Conservation (phyloP, 2,329 filamentous ascomycete species). For the Colletotrichum sp. region DNA sequence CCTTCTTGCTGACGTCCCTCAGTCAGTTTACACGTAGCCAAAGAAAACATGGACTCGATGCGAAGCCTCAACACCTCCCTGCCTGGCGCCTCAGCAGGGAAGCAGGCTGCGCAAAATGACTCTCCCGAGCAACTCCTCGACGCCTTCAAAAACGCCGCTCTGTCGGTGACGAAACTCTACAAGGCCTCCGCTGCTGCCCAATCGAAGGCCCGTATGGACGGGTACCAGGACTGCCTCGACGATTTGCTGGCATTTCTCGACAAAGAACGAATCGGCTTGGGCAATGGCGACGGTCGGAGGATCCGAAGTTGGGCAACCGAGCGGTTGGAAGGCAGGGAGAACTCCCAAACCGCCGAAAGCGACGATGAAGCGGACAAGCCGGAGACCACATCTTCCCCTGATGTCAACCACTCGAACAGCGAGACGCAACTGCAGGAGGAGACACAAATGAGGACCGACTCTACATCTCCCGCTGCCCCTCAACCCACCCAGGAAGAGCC, state of each 20-base stretch:
- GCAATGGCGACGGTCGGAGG: slow-evolving; percentile 76
- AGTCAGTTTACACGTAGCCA: not conserved
- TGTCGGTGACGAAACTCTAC: slow-evolving; percentile 96
- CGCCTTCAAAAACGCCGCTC: slow-evolving; percentile 88
- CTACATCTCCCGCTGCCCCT: slow-evolving; percentile 31
- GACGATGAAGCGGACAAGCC: slow-evolving; percentile 73
- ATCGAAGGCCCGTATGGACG: slow-evolving; percentile 75
- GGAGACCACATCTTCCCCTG: slow-evolving; percentile 64
- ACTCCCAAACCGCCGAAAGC: slow-evolving; percentile 63
- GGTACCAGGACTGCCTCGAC: slow-evolving; percentile 93
- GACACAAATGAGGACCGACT: slow-evolving; percentile 37
- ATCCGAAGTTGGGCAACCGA: slow-evolving; percentile 72
- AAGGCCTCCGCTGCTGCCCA: slow-evolving; percentile 86
- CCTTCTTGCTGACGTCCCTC: not conserved
- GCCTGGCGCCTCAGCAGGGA: slow-evolving; percentile 23
- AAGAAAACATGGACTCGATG: slow-evolving; percentile 35
- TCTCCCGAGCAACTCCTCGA: slow-evolving; percentile 75
- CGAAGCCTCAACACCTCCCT: slow-evolving; percentile 30
- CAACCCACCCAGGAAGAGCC: slow-evolving; percentile 20
- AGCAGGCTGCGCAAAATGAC: slow-evolving; percentile 35
- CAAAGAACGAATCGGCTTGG: slow-evolving; percentile 77
- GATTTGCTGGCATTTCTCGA: slow-evolving; percentile 88
- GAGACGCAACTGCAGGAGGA: slow-evolving; percentile 26
- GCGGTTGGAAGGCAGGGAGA: slow-evolving; percentile 68
- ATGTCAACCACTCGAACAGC: slow-evolving; percentile 53